Conservation (phyloP, 1,284 basidiomycete species). For the Cutaneotrichosporon sp. region DNA sequence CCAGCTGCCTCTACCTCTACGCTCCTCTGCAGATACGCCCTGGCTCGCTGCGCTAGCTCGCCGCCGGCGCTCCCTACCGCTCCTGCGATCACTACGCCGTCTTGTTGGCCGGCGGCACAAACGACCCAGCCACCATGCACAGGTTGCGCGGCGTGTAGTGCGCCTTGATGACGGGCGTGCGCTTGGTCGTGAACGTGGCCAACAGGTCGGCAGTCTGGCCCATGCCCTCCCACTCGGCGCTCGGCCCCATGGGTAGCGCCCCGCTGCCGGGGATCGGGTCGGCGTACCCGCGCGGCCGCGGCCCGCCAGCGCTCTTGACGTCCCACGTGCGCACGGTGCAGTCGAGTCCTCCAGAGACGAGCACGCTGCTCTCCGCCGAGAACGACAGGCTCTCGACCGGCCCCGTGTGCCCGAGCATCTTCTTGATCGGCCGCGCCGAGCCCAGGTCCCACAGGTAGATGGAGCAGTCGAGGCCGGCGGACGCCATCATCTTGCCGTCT, state of each 20-base stretch:
- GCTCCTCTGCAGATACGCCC: neutral
- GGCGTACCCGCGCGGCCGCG: constrained; percentile 25
- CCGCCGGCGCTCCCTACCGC: too few relatives aligned
- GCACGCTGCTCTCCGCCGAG: constrained; percentile 83
- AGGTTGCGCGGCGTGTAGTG: constrained; percentile 95
- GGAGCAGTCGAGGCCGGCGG: constrained; percentile 81
- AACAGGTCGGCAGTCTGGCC: constrained; percentile 69
- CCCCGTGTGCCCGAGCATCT: constrained; percentile 91
- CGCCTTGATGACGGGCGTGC: constrained; percentile 87
- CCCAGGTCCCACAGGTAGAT: constrained; percentile 97
- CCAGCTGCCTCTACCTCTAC: too few relatives aligned
- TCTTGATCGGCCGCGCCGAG: constrained; percentile 89
- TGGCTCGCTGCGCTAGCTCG: too few relatives aligned
- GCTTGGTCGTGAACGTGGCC: constrained; percentile 90
- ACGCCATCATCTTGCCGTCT: constrained; percentile 91
- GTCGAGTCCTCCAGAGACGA: constrained; percentile 87
- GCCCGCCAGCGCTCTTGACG: constrained; percentile 76
- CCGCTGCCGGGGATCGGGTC: constrained; percentile 15
- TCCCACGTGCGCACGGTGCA: constrained; percentile 98
- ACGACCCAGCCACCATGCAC: constrained; percentile 79
- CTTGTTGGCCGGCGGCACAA: constrained; percentile 43
- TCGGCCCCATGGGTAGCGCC: constrained; percentile 39
- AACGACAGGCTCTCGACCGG: constrained; percentile 89
- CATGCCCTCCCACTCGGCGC: constrained; percentile 38
- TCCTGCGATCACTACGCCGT: too few relatives aligned